phyloP scores from a whole-genome alignment of 352 stramenopile genomes.

The Heterotrichella gracilis region DNA sequence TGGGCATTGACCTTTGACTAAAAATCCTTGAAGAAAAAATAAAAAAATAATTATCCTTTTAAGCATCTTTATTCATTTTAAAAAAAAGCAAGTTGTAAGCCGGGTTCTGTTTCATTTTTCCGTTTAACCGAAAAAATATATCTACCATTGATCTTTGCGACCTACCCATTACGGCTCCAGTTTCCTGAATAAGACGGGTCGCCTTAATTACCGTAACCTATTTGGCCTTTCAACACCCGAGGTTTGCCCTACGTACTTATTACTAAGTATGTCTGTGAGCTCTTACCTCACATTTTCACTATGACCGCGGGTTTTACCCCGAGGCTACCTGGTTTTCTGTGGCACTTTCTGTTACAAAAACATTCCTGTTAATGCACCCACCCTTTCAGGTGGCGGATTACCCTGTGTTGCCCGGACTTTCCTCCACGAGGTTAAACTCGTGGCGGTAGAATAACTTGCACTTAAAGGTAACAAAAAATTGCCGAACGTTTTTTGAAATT shows the following conservation, averaged over 20 bases:
- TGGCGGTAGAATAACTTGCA: background rate
- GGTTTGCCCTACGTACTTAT: background rate
- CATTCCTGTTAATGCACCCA: background rate
- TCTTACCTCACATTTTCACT: conserved; percentile 6
- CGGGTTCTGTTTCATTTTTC: conserved; percentile 5
- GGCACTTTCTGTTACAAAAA: conserved; percentile 6
- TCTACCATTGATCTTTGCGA: background rate
- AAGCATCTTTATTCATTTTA: no score
- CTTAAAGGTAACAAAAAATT: no score
- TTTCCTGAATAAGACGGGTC: background rate
- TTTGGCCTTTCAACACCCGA: background rate
- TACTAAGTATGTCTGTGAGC: background rate
- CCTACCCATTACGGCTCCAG: background rate
- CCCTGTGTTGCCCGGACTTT: background rate
- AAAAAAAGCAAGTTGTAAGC: background rate
- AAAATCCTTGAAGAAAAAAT: no score
- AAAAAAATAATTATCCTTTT: no score
- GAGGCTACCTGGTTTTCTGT: background rate
- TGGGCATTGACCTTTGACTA: background rate
- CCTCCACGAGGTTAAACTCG: background rate
- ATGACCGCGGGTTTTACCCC: background rate
- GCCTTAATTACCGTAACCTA: conserved; percentile 1
- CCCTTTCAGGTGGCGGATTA: background rate
- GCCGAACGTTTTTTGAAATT: no score
- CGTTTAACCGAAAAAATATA: background rate